Base-by-base conservation (phyloP, 805 yeast species). In the Metschnikowia kofuensis region DNA sequence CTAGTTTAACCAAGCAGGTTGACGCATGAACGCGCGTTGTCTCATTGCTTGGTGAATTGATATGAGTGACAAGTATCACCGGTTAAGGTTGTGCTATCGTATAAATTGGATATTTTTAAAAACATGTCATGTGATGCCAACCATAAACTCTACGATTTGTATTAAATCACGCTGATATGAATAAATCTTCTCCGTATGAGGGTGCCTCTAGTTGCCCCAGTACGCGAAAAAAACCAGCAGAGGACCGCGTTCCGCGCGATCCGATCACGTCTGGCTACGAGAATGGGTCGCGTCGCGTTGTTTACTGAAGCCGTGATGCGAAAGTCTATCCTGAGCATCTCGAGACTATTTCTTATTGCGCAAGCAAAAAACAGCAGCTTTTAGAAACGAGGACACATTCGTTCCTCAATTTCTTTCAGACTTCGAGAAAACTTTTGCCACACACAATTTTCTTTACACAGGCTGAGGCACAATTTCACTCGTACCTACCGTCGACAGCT, bases 231-330 rank as follows among this genome's bases (percentile, higher is more conserved):
- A 11, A 8, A 13, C 32, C 31, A n/a, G 44, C 38, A 34, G 44
- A 21, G 6, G 31, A 28, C 8, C 36, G 36, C 36, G 35, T 29
- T 6, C 27, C 37, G 43, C 49, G 49, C 31, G 38, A 28, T 12
- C 8, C 14, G 36, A 30, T 11, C 13, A 34, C 39, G 21, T 35
- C 40, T 11, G 26, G 26, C 31, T 36, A 7, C 30, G 11, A 31
- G 39, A 26, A 29, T 35, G 30, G 42, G 48, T 37, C 59, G 59
- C 53, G 57, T 53, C 59, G 59, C 59, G 58, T 55, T 55, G 59
- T 55, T 55, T 55, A 55, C 49, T 30, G 47, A 39, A 43, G 37
- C 16, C 39, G 37, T 15, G 43, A 42, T 38, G 50, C 50, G 50
- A 42, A 26, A 32, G 7, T 10, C 36, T 13, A 34, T 34, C n/a